phyloP scores from a whole-genome alignment of 495 filamentous ascomycete genomes.

The Aspergillus steynii region DNA sequence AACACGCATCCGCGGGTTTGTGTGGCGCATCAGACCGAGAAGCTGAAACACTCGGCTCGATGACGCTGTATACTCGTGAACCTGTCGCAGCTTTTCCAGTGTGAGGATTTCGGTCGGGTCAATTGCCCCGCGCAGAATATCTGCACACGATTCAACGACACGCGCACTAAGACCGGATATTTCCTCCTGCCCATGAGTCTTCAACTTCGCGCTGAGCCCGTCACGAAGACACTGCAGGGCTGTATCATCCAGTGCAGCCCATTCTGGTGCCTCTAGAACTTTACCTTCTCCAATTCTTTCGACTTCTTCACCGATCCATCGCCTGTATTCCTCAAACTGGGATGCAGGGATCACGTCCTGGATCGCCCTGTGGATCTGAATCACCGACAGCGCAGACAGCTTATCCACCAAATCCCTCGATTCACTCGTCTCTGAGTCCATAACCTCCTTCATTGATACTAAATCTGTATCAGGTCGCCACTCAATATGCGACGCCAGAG shows the following conservation, averaged over 20 bases:
- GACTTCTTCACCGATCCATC: background rate
- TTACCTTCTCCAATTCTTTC: background rate
- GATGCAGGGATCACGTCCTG: background rate
- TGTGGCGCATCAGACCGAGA: conserved; percentile 4
- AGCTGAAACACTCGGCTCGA: background rate
- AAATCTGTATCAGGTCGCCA: conserved; percentile 26
- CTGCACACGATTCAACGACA: background rate
- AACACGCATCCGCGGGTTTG: conserved; percentile 5
- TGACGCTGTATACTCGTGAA: background rate
- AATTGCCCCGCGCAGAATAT: background rate
- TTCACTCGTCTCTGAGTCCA: background rate
- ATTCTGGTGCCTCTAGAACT: background rate
- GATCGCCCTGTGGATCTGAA: background rate
- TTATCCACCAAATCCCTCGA: background rate
- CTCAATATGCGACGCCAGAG: conserved; percentile 8
- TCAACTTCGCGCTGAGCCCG: background rate
- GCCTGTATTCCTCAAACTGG: conserved; percentile 5
- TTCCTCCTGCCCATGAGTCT: background rate
- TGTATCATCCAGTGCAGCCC: background rate
- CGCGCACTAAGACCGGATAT: background rate
- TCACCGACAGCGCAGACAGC: background rate
- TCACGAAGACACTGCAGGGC: background rate
- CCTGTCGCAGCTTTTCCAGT: background rate
- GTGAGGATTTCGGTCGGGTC: conserved; percentile 1
- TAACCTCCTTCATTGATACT: background rate